A percentile compares a stretch with the other conserved stretches of the same genome.
Evolutionary conservation across 163 green algal species (phyloP).

Genomic region (Chlorella variabilis): DNA sequence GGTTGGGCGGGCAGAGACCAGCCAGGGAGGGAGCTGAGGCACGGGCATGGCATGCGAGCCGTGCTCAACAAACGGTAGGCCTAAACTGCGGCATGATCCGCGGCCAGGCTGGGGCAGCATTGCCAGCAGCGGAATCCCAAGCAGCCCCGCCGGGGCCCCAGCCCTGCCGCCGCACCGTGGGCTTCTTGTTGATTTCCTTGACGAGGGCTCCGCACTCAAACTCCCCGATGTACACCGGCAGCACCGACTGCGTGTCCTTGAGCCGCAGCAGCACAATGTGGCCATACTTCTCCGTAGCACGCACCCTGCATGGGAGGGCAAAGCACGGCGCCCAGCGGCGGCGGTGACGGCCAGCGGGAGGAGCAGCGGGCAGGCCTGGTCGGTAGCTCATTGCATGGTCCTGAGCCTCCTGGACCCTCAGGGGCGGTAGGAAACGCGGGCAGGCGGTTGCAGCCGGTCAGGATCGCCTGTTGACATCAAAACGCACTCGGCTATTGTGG

Average conservation of each 20-base stretch:
- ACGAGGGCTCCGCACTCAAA: conserved; percentile 58
- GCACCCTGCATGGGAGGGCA: conserved; percentile 20
- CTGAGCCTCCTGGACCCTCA: no score
- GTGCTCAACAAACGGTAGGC: no score
- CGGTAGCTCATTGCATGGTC: no score
- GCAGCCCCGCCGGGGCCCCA: no score
- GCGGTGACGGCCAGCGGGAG: background rate
- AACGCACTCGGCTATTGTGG: conserved; percentile 38
- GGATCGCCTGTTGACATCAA: no score
- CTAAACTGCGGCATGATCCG: no score
- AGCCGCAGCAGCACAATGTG: conserved; percentile 60
- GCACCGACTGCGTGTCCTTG: conserved; percentile 50
- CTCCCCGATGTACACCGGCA: conserved; percentile 61
- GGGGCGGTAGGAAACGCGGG: no score
- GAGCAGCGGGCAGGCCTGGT: background rate
- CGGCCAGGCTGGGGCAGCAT: no score
- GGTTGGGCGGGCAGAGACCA: background rate
- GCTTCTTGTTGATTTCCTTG: conserved; percentile 62
- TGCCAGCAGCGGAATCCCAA: no score
- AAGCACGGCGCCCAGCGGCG: background rate
- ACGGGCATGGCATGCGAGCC: no score
- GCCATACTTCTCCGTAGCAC: conserved; percentile 36
- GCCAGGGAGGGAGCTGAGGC: no score
- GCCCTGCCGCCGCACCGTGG: conserved; percentile 44
- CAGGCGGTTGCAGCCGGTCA: no score